phyloP scores from a whole-genome alignment of 1,284 basidiomycete genomes.

The Trametes sp. region DNA sequence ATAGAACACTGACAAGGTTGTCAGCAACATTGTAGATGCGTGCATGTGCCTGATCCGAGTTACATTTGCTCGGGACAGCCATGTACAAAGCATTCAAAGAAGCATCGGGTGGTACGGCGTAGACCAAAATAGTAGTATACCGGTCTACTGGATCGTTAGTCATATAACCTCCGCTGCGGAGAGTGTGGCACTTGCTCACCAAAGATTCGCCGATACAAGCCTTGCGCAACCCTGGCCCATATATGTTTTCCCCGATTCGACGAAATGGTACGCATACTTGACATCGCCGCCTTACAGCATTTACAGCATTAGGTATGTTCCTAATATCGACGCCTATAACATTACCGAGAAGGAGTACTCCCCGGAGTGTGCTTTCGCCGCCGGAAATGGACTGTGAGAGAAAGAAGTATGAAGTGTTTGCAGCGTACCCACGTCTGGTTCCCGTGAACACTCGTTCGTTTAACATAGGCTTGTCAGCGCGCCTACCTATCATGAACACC shows the following conservation, averaged over 20 bases:
- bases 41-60: neutral
- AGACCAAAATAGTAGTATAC: neutral
- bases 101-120: neutral
- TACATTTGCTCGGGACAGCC: neutral
- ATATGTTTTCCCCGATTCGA: too few species aligned
- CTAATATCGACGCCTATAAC: too few species aligned
- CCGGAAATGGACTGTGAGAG: neutral
- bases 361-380: neutral
- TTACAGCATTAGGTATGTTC: too few species aligned
- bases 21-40: neutral
- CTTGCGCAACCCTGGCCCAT: too few species aligned
- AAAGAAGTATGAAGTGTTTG: too few species aligned
- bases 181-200: neutral
- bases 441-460: neutral
- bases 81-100: neutral
- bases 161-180: neutral
- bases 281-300: too few species aligned
- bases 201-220: too few species aligned
- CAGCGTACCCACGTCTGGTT: neutral
- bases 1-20: neutral
- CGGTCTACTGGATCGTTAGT: neutral
- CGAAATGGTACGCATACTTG: too few species aligned
- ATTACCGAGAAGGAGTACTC: neutral
- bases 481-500: neutral
- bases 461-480: neutral